Evolutionary conservation across 352 stramenopile genomes (phyloP).

Genomic region (Aphanomyces astaci): DNA sequence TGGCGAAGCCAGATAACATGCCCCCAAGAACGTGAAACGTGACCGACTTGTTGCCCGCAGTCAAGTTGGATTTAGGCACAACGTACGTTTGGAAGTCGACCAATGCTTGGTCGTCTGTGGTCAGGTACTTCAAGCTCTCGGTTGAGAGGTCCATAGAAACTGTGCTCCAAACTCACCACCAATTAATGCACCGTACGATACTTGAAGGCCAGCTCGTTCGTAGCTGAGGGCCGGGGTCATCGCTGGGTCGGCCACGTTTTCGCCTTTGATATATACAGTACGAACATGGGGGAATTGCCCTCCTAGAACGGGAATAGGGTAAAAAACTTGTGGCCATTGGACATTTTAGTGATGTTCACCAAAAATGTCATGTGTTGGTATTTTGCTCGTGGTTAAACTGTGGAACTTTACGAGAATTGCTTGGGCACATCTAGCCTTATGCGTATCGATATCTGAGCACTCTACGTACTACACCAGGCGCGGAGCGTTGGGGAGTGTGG

Average conservation of each 20-base stretch:
- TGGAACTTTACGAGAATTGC: too few relatives aligned
- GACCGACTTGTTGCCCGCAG: conserved; percentile 53
- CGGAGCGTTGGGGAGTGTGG: too few relatives aligned
- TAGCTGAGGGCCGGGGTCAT: conserved; percentile 86
- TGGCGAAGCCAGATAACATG: conserved; percentile 92
- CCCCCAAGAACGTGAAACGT: conserved; percentile 94
- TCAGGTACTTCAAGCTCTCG: conserved; percentile 63
- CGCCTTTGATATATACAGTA: conserved; percentile 80
- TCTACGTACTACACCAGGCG: too few relatives aligned
- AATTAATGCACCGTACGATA: conserved; percentile 61
- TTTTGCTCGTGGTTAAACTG: too few relatives aligned
- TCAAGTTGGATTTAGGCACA: conserved; percentile 31
- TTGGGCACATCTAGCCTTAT: too few relatives aligned
- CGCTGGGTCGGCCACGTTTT: conserved; percentile 46
- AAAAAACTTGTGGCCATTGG: too few relatives aligned
- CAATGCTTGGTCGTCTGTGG: conserved; percentile 70
- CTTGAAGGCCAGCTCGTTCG: conserved; percentile 62
- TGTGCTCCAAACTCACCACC: conserved; percentile 83
- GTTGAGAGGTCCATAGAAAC: conserved; percentile 80
- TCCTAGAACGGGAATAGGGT: too few relatives aligned
- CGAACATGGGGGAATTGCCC: too few relatives aligned
- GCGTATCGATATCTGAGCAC: too few relatives aligned
- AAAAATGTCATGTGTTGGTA: too few relatives aligned
- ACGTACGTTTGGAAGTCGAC: conserved; percentile 68
- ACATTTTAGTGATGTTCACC: too few relatives aligned